Percentiles rank a stretch among this genome's conserved stretches.
phyloP scores from a whole-genome alignment of 164 flowering plant genomes.

The Houttuynia cordata region DNA sequence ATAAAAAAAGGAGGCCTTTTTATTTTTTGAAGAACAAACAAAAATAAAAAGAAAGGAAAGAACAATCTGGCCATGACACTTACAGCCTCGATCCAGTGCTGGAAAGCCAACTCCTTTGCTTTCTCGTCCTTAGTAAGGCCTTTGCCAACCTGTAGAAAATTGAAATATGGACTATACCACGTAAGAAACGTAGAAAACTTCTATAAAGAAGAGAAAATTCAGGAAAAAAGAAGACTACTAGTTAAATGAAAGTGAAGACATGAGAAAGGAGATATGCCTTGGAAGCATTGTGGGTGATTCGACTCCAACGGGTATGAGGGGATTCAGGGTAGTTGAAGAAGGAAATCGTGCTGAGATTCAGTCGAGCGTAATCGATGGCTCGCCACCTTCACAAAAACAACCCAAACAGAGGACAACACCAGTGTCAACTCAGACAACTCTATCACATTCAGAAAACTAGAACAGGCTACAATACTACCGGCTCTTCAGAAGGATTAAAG shows the following conservation, averaged over 20 bases:
- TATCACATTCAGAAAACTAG: no score
- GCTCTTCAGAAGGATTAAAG: no score
- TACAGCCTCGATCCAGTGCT: slow-evolving; percentile 98
- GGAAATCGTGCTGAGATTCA: slow-evolving; percentile 62
- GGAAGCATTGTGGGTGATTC: slow-evolving; percentile 60
- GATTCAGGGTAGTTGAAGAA: slow-evolving; percentile 60
- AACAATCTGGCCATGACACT: not conserved
- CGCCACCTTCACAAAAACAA: slow-evolving; percentile 45
- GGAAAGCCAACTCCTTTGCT: slow-evolving; percentile 76
- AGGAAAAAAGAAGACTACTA: not conserved
- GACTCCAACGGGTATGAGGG: slow-evolving; percentile 52
- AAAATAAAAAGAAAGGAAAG: not conserved
- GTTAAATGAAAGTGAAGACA: not conserved
- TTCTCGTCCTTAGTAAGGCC: slow-evolving; percentile 58
- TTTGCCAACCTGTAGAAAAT: slow-evolving; percentile 67
- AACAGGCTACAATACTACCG: not conserved
- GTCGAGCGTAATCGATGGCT: slow-evolving; percentile 55
- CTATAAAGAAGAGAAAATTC: not conserved
- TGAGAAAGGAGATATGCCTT: slow-evolving; percentile 26
- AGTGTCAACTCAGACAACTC: not conserved
- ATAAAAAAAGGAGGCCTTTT: not conserved
- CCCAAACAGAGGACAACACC: not conserved
- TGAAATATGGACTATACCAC: not conserved
- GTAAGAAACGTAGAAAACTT: not conserved
- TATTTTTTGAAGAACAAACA: not conserved